Evolutionary conservation across 2,329 filamentous ascomycete genomes (phyloP).

Genomic region (Paraphoma chrysanthemicola): DNA sequence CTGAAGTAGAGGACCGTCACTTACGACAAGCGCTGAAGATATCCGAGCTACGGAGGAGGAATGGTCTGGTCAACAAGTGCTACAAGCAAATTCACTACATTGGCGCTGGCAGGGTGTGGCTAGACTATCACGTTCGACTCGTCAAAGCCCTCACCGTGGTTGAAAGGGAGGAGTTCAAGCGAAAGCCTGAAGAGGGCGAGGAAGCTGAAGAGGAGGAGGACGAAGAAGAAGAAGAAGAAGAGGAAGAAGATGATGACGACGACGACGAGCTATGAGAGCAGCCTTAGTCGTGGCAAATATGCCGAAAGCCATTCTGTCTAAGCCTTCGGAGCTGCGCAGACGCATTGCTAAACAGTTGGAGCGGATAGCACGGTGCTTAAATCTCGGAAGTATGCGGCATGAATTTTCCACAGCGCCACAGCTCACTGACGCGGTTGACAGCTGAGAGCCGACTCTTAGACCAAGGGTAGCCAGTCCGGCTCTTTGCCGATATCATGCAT

Average conservation of each 20-base stretch:
- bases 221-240: slow-evolving; percentile 50
- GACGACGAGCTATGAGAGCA: slow-evolving; percentile 11
- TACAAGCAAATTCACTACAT: slow-evolving; percentile 81
- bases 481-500: too few relatives aligned
- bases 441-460: too few relatives aligned
- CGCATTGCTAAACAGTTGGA: too few relatives aligned
- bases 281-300: background rate
- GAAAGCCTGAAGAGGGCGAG: slow-evolving; percentile 50
- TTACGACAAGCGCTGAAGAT: slow-evolving; percentile 67
- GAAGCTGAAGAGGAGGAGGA: slow-evolving; percentile 58
- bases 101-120: slow-evolving; percentile 71
- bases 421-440: too few relatives aligned
- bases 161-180: slow-evolving; percentile 66
- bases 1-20: slow-evolving; percentile 66
- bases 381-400: too few relatives aligned
- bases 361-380: too few relatives aligned
- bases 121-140: slow-evolving; percentile 73
- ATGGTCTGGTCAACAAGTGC: slow-evolving; percentile 58
- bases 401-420: too few relatives aligned
- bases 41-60: slow-evolving; percentile 68
- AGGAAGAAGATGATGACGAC: slow-evolving; percentile 8
- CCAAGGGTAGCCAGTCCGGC: too few relatives aligned
- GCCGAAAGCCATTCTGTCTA: background rate
- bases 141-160: slow-evolving; percentile 70
- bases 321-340: too few relatives aligned